Conservation (phyloP, 306 rosid species). For the Cucumis melo region DNA sequence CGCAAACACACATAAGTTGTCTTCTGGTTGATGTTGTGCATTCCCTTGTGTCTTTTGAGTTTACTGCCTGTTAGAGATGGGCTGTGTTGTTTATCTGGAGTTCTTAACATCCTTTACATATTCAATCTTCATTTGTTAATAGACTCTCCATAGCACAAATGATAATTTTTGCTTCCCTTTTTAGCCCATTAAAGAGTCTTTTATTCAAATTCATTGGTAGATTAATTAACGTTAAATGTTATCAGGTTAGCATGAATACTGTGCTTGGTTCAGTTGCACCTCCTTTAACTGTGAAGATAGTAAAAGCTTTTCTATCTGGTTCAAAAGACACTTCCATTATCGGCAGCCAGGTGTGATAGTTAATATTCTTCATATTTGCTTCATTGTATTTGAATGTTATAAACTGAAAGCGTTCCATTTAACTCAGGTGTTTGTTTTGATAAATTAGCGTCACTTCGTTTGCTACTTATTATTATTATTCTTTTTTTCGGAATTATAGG, state of each 20-base stretch:
- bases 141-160: background rate
- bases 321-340: slow-evolving; percentile 48
- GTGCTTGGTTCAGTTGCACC: slow-evolving; percentile 92
- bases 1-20: background rate
- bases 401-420: background rate
- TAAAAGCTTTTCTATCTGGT: slow-evolving; percentile 44
- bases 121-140: background rate
- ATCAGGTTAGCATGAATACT: slow-evolving; percentile 79
- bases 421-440: slow-evolving; percentile 1
- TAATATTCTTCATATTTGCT: slow-evolving; percentile 8
- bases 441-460: background rate
- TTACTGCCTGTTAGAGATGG: background rate
- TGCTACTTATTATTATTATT: background rate
- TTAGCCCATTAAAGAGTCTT: background rate
- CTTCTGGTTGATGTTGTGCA: background rate
- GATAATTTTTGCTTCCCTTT: background rate
- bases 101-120: background rate
- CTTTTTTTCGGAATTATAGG: slow-evolving; percentile 27
- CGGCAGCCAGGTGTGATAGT: slow-evolving; percentile 42
- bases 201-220: background rate
- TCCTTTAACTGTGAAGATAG: slow-evolving; percentile 69
- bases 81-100: background rate
- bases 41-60: background rate
- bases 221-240: background rate
- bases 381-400: background rate